Conservation (phyloP, 495 filamentous ascomycete species). For the Melanomma pulvis-pyrius region DNA sequence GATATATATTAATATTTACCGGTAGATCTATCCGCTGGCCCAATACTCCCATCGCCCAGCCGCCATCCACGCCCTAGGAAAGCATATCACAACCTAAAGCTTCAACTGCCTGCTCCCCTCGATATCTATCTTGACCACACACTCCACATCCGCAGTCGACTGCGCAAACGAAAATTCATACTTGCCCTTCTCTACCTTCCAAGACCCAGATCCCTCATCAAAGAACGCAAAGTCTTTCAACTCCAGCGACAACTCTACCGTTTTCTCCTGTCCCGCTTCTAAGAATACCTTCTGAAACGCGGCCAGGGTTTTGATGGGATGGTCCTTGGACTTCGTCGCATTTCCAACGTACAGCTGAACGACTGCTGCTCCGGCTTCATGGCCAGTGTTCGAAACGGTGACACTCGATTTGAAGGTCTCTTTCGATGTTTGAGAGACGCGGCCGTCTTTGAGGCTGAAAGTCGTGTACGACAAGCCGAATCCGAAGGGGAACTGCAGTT, state of each 20-base stretch:
- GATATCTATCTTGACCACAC: conserved; percentile 2
- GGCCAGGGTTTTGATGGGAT: conserved; percentile 26
- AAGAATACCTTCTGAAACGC: conserved; percentile 29
- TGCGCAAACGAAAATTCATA: conserved; percentile 26
- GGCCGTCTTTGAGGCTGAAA: conserved; percentile 11
- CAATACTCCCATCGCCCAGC: too few species aligned
- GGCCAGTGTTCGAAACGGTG: conserved; percentile 21
- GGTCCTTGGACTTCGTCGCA: conserved; percentile 1
- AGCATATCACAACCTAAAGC: neutral
- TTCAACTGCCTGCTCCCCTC: conserved; percentile 15
- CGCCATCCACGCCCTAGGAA: too few species aligned
- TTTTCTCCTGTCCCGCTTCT: conserved; percentile 4
- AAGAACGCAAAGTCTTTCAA: conserved; percentile 30
- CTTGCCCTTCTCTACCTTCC: conserved; percentile 23
- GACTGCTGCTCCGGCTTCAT: conserved; percentile 20
- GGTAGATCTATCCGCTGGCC: too few species aligned
- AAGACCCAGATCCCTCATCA: conserved; percentile 14
- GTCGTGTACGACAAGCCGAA: conserved; percentile 31
- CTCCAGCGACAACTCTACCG: conserved; percentile 6
- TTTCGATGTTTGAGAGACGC: neutral
- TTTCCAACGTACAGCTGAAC: conserved; percentile 31
- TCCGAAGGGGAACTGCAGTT: conserved; percentile 27
- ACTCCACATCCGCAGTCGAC: conserved; percentile 5
- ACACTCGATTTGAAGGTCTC: conserved; percentile 9
- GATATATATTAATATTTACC: too few species aligned